Evolutionary conservation across 441 rosid genomes (phyloP).

Genomic region (Populus hybrid): DNA sequence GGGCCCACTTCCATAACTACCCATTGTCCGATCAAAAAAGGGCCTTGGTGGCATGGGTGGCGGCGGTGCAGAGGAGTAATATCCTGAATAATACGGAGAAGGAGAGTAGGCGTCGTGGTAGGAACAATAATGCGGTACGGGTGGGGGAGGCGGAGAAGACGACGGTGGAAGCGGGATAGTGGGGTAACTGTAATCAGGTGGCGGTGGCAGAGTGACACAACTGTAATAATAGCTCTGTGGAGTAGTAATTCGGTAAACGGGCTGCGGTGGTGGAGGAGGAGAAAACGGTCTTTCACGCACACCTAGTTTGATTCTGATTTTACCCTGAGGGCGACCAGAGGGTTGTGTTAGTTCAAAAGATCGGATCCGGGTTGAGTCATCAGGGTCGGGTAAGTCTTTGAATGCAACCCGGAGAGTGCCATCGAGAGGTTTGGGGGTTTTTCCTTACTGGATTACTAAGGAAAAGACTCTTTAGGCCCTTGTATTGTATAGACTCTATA

Average conservation of each 20-base stretch:
- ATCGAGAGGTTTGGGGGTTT: slow-evolving; percentile 47
- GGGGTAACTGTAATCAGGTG: slow-evolving; percentile 24
- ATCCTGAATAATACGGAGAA: slow-evolving; percentile 24
- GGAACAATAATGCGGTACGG: slow-evolving; percentile 16
- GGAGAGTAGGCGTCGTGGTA: slow-evolving; percentile 27
- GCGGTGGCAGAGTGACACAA: slow-evolving; percentile 29
- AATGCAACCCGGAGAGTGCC: slow-evolving; percentile 45
- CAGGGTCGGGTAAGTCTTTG: slow-evolving; percentile 25
- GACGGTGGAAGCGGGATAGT: slow-evolving; percentile 22
- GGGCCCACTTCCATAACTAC: slow-evolving; percentile 30
- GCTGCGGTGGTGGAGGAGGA: slow-evolving; percentile 27
- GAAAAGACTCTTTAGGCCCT: too few relatives aligned
- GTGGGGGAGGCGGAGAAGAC: slow-evolving; percentile 22
- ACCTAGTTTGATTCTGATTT: slow-evolving; percentile 37
- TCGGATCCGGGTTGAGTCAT: slow-evolving; percentile 27
- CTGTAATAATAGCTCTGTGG: slow-evolving; percentile 31
- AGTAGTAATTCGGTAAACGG: slow-evolving; percentile 21
- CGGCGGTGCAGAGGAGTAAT: slow-evolving; percentile 29
- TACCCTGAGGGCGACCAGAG: slow-evolving; percentile 59
- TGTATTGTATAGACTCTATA: too few relatives aligned
- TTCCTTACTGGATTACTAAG: too few relatives aligned
- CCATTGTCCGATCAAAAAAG: slow-evolving; percentile 21
- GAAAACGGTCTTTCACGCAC: slow-evolving; percentile 35
- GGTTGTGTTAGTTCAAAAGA: slow-evolving; percentile 38
- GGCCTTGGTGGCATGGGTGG: slow-evolving; percentile 36